Conservation (phyloP, 768 basidiomycete species). For the Imleria badia region DNA sequence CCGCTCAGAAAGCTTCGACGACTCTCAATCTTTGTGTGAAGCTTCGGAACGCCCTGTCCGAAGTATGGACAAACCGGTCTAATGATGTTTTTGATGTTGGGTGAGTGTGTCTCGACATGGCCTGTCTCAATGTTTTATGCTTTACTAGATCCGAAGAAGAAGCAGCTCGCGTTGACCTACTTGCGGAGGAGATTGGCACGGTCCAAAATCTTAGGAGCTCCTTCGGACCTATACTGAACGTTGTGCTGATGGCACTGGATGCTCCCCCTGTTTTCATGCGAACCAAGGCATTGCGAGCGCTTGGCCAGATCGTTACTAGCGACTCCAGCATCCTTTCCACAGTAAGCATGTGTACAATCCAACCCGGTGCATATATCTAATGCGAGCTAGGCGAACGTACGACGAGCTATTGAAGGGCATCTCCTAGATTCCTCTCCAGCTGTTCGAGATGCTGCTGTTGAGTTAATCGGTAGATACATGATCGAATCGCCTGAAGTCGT, state of each 20-base stretch:
- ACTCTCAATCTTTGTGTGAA: constrained; percentile 47
- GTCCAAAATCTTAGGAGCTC: constrained; percentile 74
- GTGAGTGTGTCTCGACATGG: constrained; percentile 40
- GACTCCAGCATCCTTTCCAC: constrained; percentile 80
- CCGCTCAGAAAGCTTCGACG: constrained; percentile 13
- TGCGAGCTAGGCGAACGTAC: constrained; percentile 62
- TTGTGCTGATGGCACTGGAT: constrained; percentile 77
- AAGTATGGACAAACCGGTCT: constrained; percentile 69
- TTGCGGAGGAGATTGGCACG: constrained; percentile 75
- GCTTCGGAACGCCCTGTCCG: constrained; percentile 62
- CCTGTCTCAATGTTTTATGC: constrained; percentile 1
- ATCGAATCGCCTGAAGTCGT: constrained; percentile 87
- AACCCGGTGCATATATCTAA: constrained; percentile 1
- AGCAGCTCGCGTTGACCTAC: constrained; percentile 58
- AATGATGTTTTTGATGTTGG: constrained; percentile 81
- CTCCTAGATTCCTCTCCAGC: constrained; percentile 89
- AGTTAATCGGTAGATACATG: constrained; percentile 97
- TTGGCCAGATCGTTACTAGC: constrained; percentile 86
- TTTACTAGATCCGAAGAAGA: constrained; percentile 67
- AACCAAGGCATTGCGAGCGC: constrained; percentile 87
- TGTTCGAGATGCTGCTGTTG: constrained; percentile 95
- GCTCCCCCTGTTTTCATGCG: constrained; percentile 88
- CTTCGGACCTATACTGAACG: constrained; percentile 80
- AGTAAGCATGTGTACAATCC: constrained; percentile 42
- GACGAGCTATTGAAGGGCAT: constrained; percentile 84